Evolutionary conservation across 1,284 basidiomycete species (phyloP), one percentile per base, ranked within the genome.

Genomic region (Cutaneotrichosporon curvatum): DNA sequence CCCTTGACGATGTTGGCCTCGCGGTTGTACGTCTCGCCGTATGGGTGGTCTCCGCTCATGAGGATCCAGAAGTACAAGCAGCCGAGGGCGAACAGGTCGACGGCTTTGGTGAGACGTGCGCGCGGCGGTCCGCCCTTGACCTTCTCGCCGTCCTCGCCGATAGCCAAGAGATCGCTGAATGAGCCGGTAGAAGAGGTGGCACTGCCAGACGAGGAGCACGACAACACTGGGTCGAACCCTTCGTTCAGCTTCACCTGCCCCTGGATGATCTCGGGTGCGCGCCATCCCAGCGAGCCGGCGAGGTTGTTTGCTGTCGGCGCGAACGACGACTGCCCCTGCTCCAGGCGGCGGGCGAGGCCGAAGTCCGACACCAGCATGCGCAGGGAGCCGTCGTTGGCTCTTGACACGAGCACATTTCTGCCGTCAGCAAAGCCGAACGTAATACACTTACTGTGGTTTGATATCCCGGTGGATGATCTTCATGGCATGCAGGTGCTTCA

Each of bases 391-490:
- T 78, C 75, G 62, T 83, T 84, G 15, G 80, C 79, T 20, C 75
- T 74, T 6, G 85, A 87, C n/a, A 97, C 80, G 8, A 98, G 79
- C 47, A 99, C 97, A 65, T 99, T 98, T 47, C 71, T 72, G 48
- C 5, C 25, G 51, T 55, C 48, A 54, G 45, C 37, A 25, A 11
- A 36, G 21, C 18, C 16, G n/a, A 23, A 25, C 21, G 21, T 31
- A 9, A 21, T 23, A 18, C 10, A 68, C 70, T 55, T 25, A 72
- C 71, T 95, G 92, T 4, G 94, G 94, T 66, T 98, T 98, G 72
- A 98, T 95, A 67, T 98, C 94, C 22, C 95, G 82, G 73, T 98
- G 95, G 19, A 98, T 84, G 56, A 98, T 88, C 72, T 95, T 96
- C 61, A 98, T 81, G 20, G 81, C 85, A 67, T 99, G 94, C 9